Conservation (phyloP, 1,284 basidiomycete genomes). For the Ganoderma meredithae region DNA sequence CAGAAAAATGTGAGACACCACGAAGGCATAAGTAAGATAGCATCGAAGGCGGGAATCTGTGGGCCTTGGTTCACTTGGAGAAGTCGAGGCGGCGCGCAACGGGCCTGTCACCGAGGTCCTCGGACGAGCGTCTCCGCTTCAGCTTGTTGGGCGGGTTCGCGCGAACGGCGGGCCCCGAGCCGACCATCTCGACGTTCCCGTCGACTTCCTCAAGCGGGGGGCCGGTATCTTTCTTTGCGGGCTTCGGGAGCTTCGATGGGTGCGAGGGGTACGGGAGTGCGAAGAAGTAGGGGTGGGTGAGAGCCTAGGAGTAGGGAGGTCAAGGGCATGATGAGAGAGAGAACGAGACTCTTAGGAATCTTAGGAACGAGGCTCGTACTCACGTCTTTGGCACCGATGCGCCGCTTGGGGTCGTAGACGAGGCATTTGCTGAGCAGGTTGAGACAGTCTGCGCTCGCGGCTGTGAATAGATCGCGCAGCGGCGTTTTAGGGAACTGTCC, state of each 20-base stretch:
- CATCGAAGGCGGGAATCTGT: background rate
- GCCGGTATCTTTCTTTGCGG: slow-evolving; percentile 56
- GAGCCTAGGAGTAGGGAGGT: slow-evolving; percentile 54
- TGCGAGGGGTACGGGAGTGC: slow-evolving; percentile 82
- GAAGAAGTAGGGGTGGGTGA: slow-evolving; percentile 82
- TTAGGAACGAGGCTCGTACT: slow-evolving; percentile 33
- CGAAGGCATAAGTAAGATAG: background rate
- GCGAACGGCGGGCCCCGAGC: slow-evolving; percentile 46
- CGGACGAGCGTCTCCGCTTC: slow-evolving; percentile 56
- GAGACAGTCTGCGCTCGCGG: slow-evolving; percentile 87
- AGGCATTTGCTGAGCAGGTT: slow-evolving; percentile 86
- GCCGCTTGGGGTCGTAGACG: slow-evolving; percentile 85
- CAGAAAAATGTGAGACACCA: background rate
- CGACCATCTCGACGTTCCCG: slow-evolving; percentile 63
- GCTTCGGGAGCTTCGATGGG: slow-evolving; percentile 85
- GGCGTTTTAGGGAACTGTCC: slow-evolving; percentile 86
- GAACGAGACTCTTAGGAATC: slow-evolving; percentile 9
- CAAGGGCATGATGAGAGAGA: background rate
- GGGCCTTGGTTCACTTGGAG: slow-evolving; percentile 23
- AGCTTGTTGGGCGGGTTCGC: slow-evolving; percentile 51
- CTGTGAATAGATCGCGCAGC: slow-evolving; percentile 88
- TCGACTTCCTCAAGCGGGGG: slow-evolving; percentile 77
- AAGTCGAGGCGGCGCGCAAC: slow-evolving; percentile 59
- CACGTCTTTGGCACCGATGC: slow-evolving; percentile 85
- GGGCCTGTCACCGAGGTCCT: slow-evolving; percentile 48